Evolutionary conservation across 306 rosid genomes (phyloP), one percentile per base, ranked within the genome.

Genomic region (Cicer arietinum): DNA sequence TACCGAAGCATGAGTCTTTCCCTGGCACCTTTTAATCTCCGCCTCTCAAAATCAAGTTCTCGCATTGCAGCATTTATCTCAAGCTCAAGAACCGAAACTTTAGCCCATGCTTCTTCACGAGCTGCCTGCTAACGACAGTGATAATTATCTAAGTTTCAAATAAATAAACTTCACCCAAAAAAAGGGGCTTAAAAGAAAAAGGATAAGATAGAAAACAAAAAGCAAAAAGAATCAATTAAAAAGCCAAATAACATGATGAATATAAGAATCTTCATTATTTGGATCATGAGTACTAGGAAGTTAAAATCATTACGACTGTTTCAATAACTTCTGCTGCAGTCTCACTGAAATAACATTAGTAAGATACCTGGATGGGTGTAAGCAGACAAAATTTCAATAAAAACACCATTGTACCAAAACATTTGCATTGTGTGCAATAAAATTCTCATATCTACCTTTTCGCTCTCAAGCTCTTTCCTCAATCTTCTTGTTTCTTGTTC

Each of bases 61-160:
- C 96, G 86, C 87, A 85, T 78, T 50, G 94, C 86, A 78, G 96
- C 87, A 85, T 86, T 91, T 80, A 94, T 94, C 89, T 91, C 98
- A 77, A 91, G 94, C 73, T 94, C 98, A 72, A 94, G 92, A 70
- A 78, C 79, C 45, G 98, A 91, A 86, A 90, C 98, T 82, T 94
- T 94, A 62, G 90, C 91, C 98, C 98, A 94, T 67, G 98, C 98
- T 83, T 94, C 98, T 84, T 94, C 97, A 85, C 94, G 96, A 80
- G 96, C 98, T 60, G 91, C 90, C 98, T 94, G 98, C 98, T 91
- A 91, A 90, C 97, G 10, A 85, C 89, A 83, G 67, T 75, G 84
- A 73, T 77, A 89, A 84, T 78, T 56, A 52, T 53, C 69, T 75
- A 14, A 57, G 80, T 52, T 76, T 75, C 60, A 80, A 69, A 70